phyloP scores from a whole-genome alignment of 192 early-diverging fungal genomes.

The Dissophora ornata region DNA sequence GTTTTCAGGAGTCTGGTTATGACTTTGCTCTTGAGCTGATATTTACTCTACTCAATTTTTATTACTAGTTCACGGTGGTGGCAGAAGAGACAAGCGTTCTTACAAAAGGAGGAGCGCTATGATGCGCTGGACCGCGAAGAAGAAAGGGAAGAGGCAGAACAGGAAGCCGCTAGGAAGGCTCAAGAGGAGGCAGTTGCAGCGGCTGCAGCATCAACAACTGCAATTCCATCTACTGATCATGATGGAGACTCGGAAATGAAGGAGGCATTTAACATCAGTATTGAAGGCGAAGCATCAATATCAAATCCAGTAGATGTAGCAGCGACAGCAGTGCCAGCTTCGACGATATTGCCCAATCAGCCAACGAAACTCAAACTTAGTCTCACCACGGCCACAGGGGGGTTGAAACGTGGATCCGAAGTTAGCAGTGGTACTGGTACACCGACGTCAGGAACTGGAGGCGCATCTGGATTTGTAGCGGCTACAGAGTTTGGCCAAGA shows the following conservation, averaged over 20 bases:
- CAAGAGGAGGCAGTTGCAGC: constrained; percentile 32
- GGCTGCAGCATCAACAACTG: constrained; percentile 37
- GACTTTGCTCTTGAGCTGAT: neutral
- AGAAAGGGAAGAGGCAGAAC: constrained; percentile 76
- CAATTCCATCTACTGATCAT: constrained; percentile 2
- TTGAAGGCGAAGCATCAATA: neutral
- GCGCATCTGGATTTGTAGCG: constrained; percentile 10
- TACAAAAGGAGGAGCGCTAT: constrained; percentile 47
- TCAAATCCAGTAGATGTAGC: neutral
- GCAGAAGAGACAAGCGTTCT: constrained; percentile 65
- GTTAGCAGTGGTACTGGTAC: constrained; percentile 18
- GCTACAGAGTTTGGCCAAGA: constrained; percentile 59
- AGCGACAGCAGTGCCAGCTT: neutral
- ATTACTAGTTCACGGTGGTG: constrained; percentile 74
- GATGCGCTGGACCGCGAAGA: constrained; percentile 67
- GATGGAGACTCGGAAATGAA: constrained; percentile 19
- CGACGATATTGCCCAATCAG: constrained; percentile 21
- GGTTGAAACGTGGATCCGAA: constrained; percentile 31
- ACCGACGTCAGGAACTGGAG: constrained; percentile 31
- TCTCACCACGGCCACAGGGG: constrained; percentile 3
- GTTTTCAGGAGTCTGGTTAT: too few species aligned
- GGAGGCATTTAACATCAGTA: neutral
- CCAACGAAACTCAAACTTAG: constrained; percentile 39
- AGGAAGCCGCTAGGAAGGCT: constrained; percentile 57
- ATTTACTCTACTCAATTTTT: neutral